Percentiles rank a stretch among this genome's conserved stretches.
Evolutionary conservation across 305 asterid species (phyloP).

Genomic region (Solanum aculeatissimum): DNA sequence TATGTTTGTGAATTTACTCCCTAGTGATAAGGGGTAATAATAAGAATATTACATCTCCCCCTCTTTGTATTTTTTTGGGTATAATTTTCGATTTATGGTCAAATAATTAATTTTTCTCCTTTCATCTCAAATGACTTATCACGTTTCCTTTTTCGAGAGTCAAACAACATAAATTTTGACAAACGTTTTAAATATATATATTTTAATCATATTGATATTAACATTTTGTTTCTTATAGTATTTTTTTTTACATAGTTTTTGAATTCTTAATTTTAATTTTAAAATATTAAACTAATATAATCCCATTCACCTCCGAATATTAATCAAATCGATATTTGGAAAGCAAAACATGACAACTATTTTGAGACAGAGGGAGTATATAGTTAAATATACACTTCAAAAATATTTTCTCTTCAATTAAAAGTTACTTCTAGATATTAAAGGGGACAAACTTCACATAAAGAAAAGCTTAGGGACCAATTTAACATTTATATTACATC

Average conservation of each 20-base stretch:
- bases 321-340: neutral
- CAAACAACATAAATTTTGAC: accelerated
- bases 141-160: neutral
- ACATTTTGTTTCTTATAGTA: accelerated
- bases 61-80: neutral
- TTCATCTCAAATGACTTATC: neutral
- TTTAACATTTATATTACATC: neutral
- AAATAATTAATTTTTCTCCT: neutral
- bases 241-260: neutral
- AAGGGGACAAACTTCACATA: neutral
- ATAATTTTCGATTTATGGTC: neutral
- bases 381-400: neutral
- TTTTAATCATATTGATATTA: neutral
- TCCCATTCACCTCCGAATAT: accelerated
- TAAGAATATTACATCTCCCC: neutral
- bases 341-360: neutral
- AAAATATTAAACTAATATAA: neutral
- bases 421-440: neutral
- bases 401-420: neutral
- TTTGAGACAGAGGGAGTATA: neutral
- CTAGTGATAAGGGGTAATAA: neutral
- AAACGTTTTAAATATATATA: accelerated
- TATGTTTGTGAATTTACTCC: neutral
- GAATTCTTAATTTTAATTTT: neutral
- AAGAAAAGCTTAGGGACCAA: neutral